phyloP scores from a whole-genome alignment of 768 basidiomycete species.

The Pisolithus microcarpus region DNA sequence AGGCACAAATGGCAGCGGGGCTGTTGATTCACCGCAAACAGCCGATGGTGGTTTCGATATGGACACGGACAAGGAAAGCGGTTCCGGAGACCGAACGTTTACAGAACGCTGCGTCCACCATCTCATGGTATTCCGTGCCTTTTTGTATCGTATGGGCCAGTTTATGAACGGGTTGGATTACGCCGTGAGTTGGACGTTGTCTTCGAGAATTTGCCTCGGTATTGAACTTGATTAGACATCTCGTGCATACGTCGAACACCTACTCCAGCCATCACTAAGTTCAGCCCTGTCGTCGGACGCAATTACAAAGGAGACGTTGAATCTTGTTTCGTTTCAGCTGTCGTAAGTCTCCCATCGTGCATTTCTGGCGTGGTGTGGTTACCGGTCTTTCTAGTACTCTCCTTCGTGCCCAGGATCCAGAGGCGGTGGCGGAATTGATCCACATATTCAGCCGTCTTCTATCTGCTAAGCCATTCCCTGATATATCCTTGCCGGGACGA shows the following conservation, averaged over 20 bases:
- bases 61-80: neutral
- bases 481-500: constrained; percentile 8
- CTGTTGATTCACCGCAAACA: neutral
- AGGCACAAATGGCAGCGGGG: too few species aligned
- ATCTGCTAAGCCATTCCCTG: constrained; percentile 15
- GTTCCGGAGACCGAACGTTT: neutral
- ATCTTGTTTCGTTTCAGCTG: constrained; percentile 39
- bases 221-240: constrained; percentile 16
- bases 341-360: constrained; percentile 30
- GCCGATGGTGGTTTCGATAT: neutral
- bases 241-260: constrained; percentile 26
- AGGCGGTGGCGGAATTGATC: constrained; percentile 11
- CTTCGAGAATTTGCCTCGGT: neutral
- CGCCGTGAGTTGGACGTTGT: constrained; percentile 18
- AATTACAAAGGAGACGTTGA: constrained; percentile 35
- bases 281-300: constrained; percentile 6
- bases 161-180: constrained; percentile 23
- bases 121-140: constrained; percentile 28
- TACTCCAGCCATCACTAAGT: constrained; percentile 26
- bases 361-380: neutral
- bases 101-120: constrained; percentile 4
- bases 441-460: constrained; percentile 9
- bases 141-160: constrained; percentile 26
- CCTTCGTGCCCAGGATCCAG: constrained; percentile 17
- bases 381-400: constrained; percentile 12